Percentiles rank a stretch among this genome's conserved stretches.
These are phyloP conservation scores for Cyclocybe cylindracea DNA, from an alignment of 768 basidiomycete genomes.

Conservation along the genomic window DNA sequence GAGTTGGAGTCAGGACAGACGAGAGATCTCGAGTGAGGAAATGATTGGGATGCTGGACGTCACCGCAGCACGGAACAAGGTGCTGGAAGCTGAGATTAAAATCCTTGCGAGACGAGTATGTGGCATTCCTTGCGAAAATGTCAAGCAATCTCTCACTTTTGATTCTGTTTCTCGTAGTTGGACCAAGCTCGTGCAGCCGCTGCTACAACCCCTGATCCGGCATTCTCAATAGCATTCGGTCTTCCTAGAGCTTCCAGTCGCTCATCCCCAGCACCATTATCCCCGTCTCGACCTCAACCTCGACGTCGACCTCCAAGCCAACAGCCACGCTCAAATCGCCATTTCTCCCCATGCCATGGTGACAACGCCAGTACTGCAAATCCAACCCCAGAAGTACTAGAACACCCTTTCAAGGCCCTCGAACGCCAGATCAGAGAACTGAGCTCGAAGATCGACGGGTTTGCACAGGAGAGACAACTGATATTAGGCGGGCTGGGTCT, in stretches of 20 bases:
- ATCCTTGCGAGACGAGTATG: constrained; percentile 36
- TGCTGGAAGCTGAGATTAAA: constrained; percentile 46
- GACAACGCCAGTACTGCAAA: too few relatives aligned
- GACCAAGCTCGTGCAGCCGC: constrained; percentile 17
- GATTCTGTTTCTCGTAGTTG: constrained; percentile 10
- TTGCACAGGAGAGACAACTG: constrained; percentile 33
- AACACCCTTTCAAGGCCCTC: constrained; percentile 13
- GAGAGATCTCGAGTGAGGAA: constrained; percentile 28
- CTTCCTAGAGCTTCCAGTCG: neutral
- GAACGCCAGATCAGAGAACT: constrained; percentile 37
- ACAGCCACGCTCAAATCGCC: too few relatives aligned
- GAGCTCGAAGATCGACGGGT: constrained; percentile 33
- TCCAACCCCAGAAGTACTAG: too few relatives aligned
- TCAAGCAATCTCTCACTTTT: neutral
- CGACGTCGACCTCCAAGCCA: too few relatives aligned
- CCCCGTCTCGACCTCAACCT: too few relatives aligned
- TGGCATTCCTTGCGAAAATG: neutral
- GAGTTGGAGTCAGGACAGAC: too few relatives aligned
- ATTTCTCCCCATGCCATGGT: too few relatives aligned
- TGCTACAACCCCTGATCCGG: neutral
- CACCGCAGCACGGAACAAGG: constrained; percentile 39
- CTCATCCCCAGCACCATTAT: too few relatives aligned
- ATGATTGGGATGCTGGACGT: constrained; percentile 39
- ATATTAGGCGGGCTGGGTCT: neutral
- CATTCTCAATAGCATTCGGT: neutral